Percentiles rank a stretch among this genome's conserved stretches.
Evolutionary conservation across 2,329 filamentous ascomycete species (phyloP).

Genomic region (Aspergillus luchuensis): DNA sequence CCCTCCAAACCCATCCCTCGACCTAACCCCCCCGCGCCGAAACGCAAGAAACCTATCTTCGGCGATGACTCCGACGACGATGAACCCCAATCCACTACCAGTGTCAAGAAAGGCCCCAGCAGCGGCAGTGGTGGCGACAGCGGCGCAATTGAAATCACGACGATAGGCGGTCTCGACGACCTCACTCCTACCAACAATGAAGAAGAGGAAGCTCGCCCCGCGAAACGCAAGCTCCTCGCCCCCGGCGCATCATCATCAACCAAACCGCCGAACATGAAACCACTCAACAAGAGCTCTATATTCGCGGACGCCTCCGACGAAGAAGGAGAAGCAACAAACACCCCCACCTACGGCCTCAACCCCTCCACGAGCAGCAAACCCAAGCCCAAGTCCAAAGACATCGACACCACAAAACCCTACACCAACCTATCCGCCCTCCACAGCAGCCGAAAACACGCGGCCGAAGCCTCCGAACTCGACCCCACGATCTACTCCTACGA

Average conservation of each 20-base stretch:
- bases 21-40: slow-evolving; percentile 35
- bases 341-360: slow-evolving; percentile 28
- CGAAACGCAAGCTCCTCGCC: slow-evolving; percentile 40
- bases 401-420: slow-evolving; percentile 14
- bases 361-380: slow-evolving; percentile 19
- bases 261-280: slow-evolving; percentile 33
- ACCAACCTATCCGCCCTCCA: slow-evolving; percentile 51
- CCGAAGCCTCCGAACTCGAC: slow-evolving; percentile 48
- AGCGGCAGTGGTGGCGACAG: slow-evolving; percentile 15
- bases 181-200: slow-evolving; percentile 20
- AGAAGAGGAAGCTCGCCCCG: slow-evolving; percentile 25
- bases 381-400: not conserved
- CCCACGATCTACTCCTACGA: slow-evolving; percentile 55
- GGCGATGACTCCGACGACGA: slow-evolving; percentile 45
- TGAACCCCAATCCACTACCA: slow-evolving; percentile 9
- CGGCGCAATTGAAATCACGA: slow-evolving; percentile 39
- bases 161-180: slow-evolving; percentile 40
- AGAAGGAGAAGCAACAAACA: slow-evolving; percentile 21
- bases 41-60: slow-evolving; percentile 53
- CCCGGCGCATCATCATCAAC: slow-evolving; percentile 14
- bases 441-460: slow-evolving; percentile 48
- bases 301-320: slow-evolving; percentile 42
- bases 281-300: slow-evolving; percentile 39
- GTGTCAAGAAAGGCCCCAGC: slow-evolving; percentile 6
- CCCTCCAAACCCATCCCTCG: slow-evolving; percentile 34